Evolutionary conservation across 257 asterid genomes (phyloP).

Genomic region (Craterostigma plantagineum): DNA sequence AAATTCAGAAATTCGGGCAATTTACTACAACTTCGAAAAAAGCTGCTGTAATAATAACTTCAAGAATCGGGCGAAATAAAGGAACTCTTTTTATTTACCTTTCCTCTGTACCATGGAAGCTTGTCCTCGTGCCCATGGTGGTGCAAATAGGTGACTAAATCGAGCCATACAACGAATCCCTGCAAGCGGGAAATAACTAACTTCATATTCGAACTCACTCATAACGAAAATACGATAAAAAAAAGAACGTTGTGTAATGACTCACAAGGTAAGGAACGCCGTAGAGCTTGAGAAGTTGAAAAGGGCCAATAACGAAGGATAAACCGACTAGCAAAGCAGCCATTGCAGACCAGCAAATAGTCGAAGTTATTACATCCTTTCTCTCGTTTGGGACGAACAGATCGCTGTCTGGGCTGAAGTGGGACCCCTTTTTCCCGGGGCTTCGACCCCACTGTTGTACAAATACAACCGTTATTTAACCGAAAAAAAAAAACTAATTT

Average conservation of each 20-base stretch:
- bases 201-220: too few relatives aligned
- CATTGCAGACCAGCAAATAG: slow-evolving; percentile 82
- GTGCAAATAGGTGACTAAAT: slow-evolving; percentile 36
- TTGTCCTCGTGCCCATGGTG: slow-evolving; percentile 43
- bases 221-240: too few relatives aligned
- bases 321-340: slow-evolving; percentile 55
- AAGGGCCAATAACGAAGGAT: slow-evolving; percentile 61
- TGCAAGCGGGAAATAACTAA: slow-evolving; percentile 7
- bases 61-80: too few relatives aligned
- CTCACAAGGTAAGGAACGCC: slow-evolving; percentile 82
- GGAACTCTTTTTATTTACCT: slow-evolving; percentile 15
- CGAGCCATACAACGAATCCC: slow-evolving; percentile 43
- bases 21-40: too few relatives aligned
- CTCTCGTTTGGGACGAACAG: slow-evolving; percentile 65
- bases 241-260: slow-evolving; percentile 1
- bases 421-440: slow-evolving; percentile 80
- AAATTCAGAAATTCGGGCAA: neutral
- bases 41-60: too few relatives aligned
- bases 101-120: slow-evolving; percentile 42
- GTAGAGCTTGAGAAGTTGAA: slow-evolving; percentile 64
- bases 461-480: neutral
- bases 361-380: slow-evolving; percentile 71
- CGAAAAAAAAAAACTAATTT: neutral
- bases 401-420: slow-evolving; percentile 73
- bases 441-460: neutral